Evolutionary conservation across 352 stramenopile genomes (phyloP).

Genomic region (Phytophthora hibernalis): DNA sequence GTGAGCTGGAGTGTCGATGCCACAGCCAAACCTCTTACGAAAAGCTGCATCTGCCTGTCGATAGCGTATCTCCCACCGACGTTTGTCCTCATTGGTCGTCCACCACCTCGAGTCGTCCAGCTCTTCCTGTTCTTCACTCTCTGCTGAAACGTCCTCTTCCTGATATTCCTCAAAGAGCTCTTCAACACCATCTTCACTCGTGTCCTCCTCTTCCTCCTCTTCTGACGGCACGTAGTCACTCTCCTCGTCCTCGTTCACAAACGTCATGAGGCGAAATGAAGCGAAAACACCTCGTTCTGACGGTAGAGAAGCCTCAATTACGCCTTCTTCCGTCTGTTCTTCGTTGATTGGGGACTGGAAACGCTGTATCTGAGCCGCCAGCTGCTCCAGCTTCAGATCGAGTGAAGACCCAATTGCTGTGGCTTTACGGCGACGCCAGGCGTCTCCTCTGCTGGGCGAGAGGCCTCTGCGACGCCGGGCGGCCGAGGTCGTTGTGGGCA

Average conservation of each 20-base stretch:
- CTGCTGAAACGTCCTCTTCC: slow-evolving; percentile 8
- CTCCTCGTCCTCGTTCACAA: slow-evolving; percentile 27
- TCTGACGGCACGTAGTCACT: slow-evolving; percentile 44
- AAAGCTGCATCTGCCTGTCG: slow-evolving; percentile 31
- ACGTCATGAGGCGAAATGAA: slow-evolving; percentile 30
- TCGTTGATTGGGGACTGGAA: slow-evolving; percentile 7
- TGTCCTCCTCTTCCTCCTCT: slow-evolving; percentile 25
- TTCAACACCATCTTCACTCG: slow-evolving; percentile 26
- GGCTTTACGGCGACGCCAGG: slow-evolving; percentile 16
- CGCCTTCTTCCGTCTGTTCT: slow-evolving; percentile 8
- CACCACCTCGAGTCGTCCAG: slow-evolving; percentile 43
- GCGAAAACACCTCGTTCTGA: neutral
- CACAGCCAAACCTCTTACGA: slow-evolving; percentile 37
- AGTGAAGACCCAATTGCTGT: neutral
- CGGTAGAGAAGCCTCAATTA: neutral
- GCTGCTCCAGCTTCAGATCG: slow-evolving; percentile 23
- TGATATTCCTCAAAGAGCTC: slow-evolving; percentile 15
- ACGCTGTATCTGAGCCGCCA: neutral
- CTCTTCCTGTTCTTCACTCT: slow-evolving; percentile 44
- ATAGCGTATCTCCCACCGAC: slow-evolving; percentile 41
- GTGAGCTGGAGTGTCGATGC: slow-evolving; percentile 45
- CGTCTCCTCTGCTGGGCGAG: slow-evolving; percentile 19
- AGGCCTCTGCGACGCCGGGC: slow-evolving; percentile 3
- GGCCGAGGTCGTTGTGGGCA: slow-evolving; percentile 12
- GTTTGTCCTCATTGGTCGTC: slow-evolving; percentile 36